These are phyloP conservation scores for Gamarada debralockiae DNA, from an alignment of 495 filamentous ascomycete genomes.

Conservation along the genomic window DNA sequence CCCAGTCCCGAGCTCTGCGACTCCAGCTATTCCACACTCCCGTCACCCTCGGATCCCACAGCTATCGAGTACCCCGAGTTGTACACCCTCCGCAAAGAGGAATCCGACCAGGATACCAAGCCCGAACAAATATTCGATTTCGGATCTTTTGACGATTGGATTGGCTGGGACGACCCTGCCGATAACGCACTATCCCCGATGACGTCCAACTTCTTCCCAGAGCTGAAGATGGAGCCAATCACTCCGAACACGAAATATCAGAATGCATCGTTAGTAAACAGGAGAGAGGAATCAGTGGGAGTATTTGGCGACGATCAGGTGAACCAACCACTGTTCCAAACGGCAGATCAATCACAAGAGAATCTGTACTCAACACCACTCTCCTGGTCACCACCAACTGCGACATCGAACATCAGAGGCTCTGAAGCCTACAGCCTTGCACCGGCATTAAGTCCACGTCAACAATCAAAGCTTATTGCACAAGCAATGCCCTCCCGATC, in stretches of 20 bases:
- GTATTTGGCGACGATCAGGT: conserved; percentile 16
- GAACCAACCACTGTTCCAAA: conserved; percentile 21
- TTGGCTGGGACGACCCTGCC: conserved; percentile 23
- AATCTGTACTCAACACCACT: conserved; percentile 19
- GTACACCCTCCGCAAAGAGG: conserved; percentile 5
- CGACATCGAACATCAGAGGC: neutral
- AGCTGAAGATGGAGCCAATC: conserved; percentile 17
- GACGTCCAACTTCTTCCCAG: conserved; percentile 16
- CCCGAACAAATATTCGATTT: conserved; percentile 17
- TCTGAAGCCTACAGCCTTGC: neutral
- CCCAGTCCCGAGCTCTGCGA: conserved; percentile 6
- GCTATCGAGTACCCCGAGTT: conserved; percentile 4
- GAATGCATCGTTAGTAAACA: neutral
- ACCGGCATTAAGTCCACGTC: neutral
- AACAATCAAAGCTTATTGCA: conserved; percentile 16
- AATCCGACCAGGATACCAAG: conserved; percentile 6
- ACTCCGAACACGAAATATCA: conserved; percentile 7
- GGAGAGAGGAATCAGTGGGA: neutral
- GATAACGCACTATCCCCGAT: conserved; percentile 14
- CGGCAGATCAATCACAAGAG: conserved; percentile 10
- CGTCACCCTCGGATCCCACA: conserved; percentile 16
- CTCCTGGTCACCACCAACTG: conserved; percentile 12
- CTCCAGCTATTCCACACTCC: conserved; percentile 18
- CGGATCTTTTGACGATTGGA: conserved; percentile 23
- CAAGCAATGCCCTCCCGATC: conserved; percentile 19